These are phyloP conservation scores for Kwoniella europaea DNA, from an alignment of 768 basidiomycete species.

Conservation along the genomic window DNA sequence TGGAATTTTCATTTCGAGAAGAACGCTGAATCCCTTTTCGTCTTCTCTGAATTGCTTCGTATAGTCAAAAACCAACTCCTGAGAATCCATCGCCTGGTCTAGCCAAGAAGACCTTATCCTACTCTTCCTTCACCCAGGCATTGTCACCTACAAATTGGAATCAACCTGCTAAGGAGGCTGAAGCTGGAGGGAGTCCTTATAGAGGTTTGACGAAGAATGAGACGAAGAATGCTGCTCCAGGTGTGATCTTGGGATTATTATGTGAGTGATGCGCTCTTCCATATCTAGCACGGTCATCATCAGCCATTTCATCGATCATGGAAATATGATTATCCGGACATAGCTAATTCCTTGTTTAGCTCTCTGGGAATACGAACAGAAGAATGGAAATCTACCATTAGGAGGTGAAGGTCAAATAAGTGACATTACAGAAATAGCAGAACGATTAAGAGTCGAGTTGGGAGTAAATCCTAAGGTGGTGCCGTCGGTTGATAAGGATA, in stretches of 20 bases:
- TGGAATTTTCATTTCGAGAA: no score
- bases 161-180: conserved; percentile 19
- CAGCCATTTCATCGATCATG: not conserved
- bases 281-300: not conserved
- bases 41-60: not conserved
- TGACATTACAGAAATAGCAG: conserved; percentile 27
- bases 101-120: conserved; percentile 66
- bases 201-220: conserved; percentile 70
- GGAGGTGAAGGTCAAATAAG: conserved; percentile 58
- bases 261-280: conserved; percentile 60
- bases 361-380: conserved; percentile 78
- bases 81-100: conserved; percentile 26
- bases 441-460: conserved; percentile 68
- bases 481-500: conserved; percentile 61
- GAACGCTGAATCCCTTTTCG: not conserved
- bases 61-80: conserved; percentile 24
- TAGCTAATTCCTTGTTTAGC: conserved; percentile 61
- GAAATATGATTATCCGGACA: not conserved
- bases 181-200: conserved; percentile 66
- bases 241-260: conserved; percentile 71
- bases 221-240: conserved; percentile 83
- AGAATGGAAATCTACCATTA: conserved; percentile 68
- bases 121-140: conserved; percentile 61
- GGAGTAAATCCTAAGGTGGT: conserved; percentile 65
- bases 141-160: conserved; percentile 34